Evolutionary conservation across 169 alveolate genomes (phyloP), one percentile per base, ranked within the genome.

Genomic region (Eimeria necatrix): DNA sequence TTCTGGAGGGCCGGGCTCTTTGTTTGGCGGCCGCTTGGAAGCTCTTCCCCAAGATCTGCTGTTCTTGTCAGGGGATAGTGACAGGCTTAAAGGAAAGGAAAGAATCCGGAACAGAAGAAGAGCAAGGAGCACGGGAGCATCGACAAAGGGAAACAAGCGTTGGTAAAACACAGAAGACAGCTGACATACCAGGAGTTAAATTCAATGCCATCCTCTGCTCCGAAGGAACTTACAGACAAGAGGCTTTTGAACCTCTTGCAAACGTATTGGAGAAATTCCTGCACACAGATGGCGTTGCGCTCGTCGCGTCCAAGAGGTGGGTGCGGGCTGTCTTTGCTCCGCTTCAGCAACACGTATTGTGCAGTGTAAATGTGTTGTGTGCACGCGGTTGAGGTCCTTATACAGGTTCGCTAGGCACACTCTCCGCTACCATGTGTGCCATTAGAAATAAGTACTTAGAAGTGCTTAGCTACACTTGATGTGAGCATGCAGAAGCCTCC

Each of bases 161-260:
- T 10, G 61, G 4, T 53, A 73, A 51, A 4, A 53, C 59, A n/a
- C 52, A 41, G 18, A 24, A n/a, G 18, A 53, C 12, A 53, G 32
- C 56, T 14, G 22, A 14, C 24, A 41, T 73, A 53, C 16, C 85
- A 48, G 91, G 18, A 18, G 14, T 84, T 59, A 24, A 26, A 59
- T 84, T 56, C 76, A 32, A 24, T 59, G 60, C 56, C 18, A 59
- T 84, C 56, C 48, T 84, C 46, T 84, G 80, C 59, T 53, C 91
- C 73, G 91, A 84, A 52, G 91, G 91, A 84, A 59, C 56, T 20
- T 84, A 84, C 91, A 84, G 91, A 59, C 78, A 84, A 49, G 78
- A 84, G 20, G 22, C 91, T 6, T 84, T 84, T 56, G 78, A 53
- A 56, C 91, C 91, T 48, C 91, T 84, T n/a, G 91, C 91, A 0